Evolutionary conservation across 306 rosid species (phyloP).

Genomic region (Astragalus membranaceus): DNA sequence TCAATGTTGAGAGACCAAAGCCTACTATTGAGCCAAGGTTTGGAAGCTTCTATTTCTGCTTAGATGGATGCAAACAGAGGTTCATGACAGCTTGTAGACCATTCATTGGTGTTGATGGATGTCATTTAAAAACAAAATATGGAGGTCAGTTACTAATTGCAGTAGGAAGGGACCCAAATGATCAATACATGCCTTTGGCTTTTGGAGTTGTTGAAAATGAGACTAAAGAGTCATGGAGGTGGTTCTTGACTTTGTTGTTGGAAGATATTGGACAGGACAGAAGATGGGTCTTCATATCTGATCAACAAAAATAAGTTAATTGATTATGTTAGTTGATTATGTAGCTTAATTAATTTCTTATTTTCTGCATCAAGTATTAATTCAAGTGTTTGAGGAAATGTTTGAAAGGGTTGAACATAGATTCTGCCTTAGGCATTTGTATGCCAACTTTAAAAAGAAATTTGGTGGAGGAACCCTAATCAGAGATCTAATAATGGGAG

Average conservation of each 20-base stretch:
- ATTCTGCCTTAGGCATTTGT: no score
- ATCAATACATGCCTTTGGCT: neutral
- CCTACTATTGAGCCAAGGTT: neutral
- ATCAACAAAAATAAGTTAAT: no score
- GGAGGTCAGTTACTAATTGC: neutral
- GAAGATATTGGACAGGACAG: neutral
- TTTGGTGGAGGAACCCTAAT: no score
- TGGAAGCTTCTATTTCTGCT: neutral
- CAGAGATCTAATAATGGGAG: neutral
- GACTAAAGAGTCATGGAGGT: neutral
- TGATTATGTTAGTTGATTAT: no score
- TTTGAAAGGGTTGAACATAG: no score
- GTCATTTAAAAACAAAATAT: neutral
- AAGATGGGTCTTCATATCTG: no score
- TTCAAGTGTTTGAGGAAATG: no score
- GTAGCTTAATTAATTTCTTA: no score
- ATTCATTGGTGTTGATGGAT: neutral
- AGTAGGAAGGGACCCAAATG: neutral
- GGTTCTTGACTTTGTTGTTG: neutral
- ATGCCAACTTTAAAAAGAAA: no score
- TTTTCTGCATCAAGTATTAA: no score
- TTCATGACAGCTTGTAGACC: neutral
- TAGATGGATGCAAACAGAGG: neutral
- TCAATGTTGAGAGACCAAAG: rapidly evolving
- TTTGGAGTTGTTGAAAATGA: neutral